Evolutionary conservation across 2,329 filamentous ascomycete genomes (phyloP).

Genomic region (Talaromyces sp.): DNA sequence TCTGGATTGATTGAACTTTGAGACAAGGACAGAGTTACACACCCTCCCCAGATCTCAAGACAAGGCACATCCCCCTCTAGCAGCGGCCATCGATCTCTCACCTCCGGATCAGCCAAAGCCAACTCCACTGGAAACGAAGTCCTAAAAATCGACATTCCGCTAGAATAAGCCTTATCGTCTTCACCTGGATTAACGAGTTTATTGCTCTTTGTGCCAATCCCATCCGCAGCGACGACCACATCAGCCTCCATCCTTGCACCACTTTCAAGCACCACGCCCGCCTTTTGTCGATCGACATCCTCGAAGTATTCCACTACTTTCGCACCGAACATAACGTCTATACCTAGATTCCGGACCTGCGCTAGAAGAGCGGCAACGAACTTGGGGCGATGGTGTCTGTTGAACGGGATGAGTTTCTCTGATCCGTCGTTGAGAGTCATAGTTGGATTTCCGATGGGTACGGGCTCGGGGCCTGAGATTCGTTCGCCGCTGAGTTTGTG

Average conservation of each 20-base stretch:
- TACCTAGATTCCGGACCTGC: constrained; percentile 21
- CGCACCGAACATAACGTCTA: constrained; percentile 22
- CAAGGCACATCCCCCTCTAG: constrained; percentile 10
- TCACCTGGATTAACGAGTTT: background rate
- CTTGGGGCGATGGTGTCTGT: constrained; percentile 22
- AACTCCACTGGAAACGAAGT: constrained; percentile 3
- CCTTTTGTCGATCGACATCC: constrained; percentile 4
- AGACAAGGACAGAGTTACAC: background rate
- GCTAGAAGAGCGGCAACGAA: constrained; percentile 21
- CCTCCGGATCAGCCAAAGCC: background rate
- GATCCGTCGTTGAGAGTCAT: constrained; percentile 13
- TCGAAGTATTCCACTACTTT: constrained; percentile 20
- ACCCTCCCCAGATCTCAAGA: constrained; percentile 15
- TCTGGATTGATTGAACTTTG: background rate
- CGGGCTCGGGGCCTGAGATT: constrained; percentile 19
- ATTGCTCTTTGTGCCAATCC: background rate
- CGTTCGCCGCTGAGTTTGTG: constrained; percentile 24
- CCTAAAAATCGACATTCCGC: background rate
- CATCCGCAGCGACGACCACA: constrained; percentile 4
- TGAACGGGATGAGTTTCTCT: constrained; percentile 3
- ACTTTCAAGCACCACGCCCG: constrained; percentile 6
- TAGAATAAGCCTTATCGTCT: background rate
- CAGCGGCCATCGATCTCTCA: constrained; percentile 13
- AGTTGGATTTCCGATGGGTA: constrained; percentile 13
- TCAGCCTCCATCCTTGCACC: constrained; percentile 8